A percentile compares a stretch with the other conserved stretches of the same genome.
Evolutionary conservation across 371 early-diverging fungal genomes (phyloP).

Genomic region (Saksenaea oblongispora): DNA sequence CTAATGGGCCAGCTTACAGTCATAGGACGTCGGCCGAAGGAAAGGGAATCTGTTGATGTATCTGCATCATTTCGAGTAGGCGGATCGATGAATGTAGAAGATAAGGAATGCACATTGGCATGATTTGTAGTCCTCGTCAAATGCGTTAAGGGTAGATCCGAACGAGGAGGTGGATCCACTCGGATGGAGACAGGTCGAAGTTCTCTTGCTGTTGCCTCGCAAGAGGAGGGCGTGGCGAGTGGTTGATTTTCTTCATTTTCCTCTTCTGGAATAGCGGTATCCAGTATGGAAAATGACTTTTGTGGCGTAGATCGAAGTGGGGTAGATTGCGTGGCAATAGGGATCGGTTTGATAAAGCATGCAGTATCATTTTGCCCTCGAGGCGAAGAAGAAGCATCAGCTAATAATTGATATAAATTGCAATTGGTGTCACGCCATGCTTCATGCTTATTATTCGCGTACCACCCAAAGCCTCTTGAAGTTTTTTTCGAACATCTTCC

Average conservation of each 20-base stretch:
- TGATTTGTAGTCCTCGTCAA: not conserved
- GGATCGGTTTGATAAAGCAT: not conserved
- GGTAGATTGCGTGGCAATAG: not conserved
- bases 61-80: not conserved
- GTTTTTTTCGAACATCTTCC: constrained; percentile 24
- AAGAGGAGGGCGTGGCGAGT: not conserved
- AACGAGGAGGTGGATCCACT: not conserved
- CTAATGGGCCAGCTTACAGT: not conserved
- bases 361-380: not conserved
- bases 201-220: not conserved
- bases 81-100: not conserved
- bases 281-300: not conserved
- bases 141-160: not conserved
- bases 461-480: constrained; percentile 25
- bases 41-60: not conserved
- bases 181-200: not conserved
- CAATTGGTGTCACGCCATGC: constrained; percentile 2
- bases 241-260: not conserved
- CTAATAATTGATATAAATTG: constrained; percentile 4
- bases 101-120: not conserved
- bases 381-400: not conserved
- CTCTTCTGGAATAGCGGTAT: not conserved
- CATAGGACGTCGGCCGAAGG: not conserved
- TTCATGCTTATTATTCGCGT: constrained; percentile 5
- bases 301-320: not conserved